Evolutionary conservation across 1,284 basidiomycete species (phyloP), one percentile per base, ranked within the genome.

Genomic region (Rugiboletus extremiorientalis): DNA sequence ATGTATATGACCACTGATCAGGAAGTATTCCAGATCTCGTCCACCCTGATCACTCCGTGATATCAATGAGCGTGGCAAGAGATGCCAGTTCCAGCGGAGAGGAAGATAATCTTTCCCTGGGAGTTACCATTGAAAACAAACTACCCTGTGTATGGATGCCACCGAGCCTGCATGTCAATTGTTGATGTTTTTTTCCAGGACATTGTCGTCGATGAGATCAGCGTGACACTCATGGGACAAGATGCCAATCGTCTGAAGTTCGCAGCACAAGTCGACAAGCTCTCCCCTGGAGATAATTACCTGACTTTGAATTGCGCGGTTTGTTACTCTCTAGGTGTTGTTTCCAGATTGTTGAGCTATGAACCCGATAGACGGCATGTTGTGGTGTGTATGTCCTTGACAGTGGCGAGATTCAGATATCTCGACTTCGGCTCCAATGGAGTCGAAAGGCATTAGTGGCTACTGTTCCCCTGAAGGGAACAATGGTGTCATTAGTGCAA

Each of bases 301-400:
- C 60, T 89, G 37, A 78, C 74, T 1, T 66, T 92, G 41, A 87
- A 84, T 63, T 92, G 87, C 62, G 81, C 88, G 14, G 92, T 93
- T 69, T 62, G 85, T 75, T 18, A 50, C 18, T 31, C 18, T 52
- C 36, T n/a, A 49, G 11, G 43, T n/a, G 23, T 42, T 25, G 18
- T n/a, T 44, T 9, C 22, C 25, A 43, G n/a, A 42, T 15, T 16
- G 23, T 28, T 54, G 36, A 59, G n/a, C 31, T 33, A 44, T 16
- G 6, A 23, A 22, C 22, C 18, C 22, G 12, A 33, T 54, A 94
- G 92, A 85, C 83, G 11, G 79, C 88, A 6, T 77, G 83, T 23
- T 74, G 77, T 51, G 91, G 91, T 9, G 77, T 78, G 14, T 91
- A 85, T 65, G 62, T 81, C 8, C 71, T 86, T 16, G 85, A 88